These are phyloP conservation scores for Tuber brumale DNA, from an alignment of 495 filamentous ascomycete genomes.

Conservation along the genomic window DNA sequence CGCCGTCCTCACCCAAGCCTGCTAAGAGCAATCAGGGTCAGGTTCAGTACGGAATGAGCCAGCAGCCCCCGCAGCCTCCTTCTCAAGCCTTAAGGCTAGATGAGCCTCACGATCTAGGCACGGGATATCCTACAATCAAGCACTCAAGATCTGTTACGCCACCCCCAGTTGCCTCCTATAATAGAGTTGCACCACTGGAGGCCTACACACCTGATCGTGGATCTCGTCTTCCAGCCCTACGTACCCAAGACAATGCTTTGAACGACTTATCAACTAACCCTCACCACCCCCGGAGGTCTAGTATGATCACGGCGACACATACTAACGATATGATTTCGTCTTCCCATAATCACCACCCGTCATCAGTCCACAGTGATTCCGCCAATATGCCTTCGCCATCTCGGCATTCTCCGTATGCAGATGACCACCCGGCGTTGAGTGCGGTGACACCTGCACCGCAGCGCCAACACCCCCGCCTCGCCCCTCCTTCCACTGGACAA, in stretches of 20 bases:
- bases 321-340: slow-evolving; percentile 43
- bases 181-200: slow-evolving; percentile 45
- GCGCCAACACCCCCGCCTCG: slow-evolving; percentile 72
- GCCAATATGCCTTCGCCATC: slow-evolving; percentile 30
- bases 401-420: slow-evolving; percentile 47
- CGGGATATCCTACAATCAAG: slow-evolving; percentile 43
- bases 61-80: slow-evolving; percentile 25
- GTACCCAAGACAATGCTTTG: slow-evolving; percentile 46
- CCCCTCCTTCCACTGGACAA: slow-evolving; percentile 78
- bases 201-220: slow-evolving; percentile 55
- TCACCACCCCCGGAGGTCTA: slow-evolving; percentile 21
- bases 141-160: slow-evolving; percentile 47
- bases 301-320: slow-evolving; percentile 28
- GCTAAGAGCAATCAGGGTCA: slow-evolving; percentile 21
- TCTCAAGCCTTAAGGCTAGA: slow-evolving; percentile 34
- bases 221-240: slow-evolving; percentile 47
- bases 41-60: slow-evolving; percentile 21
- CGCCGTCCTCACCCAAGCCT: slow-evolving; percentile 31
- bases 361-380: slow-evolving; percentile 43
- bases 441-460: slow-evolving; percentile 82
- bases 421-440: slow-evolving; percentile 51
- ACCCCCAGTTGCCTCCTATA: slow-evolving; percentile 45
- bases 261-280: slow-evolving; percentile 24
- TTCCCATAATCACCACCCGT: slow-evolving; percentile 54
- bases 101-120: slow-evolving; percentile 31